Conservation (phyloP, 2,329 filamentous ascomycete species). For the Cercospora zeina region DNA sequence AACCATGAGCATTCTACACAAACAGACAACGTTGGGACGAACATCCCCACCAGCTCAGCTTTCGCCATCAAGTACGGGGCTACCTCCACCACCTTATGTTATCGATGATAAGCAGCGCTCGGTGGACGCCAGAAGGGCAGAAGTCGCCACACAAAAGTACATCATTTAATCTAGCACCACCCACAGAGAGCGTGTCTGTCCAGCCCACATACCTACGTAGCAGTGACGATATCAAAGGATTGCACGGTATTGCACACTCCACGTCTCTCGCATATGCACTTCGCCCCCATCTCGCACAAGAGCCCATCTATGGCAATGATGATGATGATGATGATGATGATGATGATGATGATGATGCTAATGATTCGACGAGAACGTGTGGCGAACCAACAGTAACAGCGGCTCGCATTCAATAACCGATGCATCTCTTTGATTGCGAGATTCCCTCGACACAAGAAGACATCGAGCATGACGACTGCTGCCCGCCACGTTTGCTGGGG, state of each 20-base stretch:
- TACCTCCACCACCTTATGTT: too few species aligned
- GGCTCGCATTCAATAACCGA: neutral
- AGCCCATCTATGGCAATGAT: neutral
- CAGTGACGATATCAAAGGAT: conserved; percentile 18
- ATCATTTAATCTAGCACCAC: neutral
- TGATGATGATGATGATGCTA: neutral
- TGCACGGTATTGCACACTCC: neutral
- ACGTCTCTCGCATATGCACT: conserved; percentile 3
- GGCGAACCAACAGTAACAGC: neutral
- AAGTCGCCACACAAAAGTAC: too few species aligned
- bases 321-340: neutral
- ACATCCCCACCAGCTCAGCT: too few species aligned
- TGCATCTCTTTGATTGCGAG: conserved; percentile 1
- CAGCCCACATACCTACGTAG: conserved; percentile 4
- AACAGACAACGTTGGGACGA: too few species aligned
- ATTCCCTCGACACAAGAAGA: too few species aligned
- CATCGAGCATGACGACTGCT: conserved; percentile 10
- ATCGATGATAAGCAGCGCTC: too few species aligned
- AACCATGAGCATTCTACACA: too few species aligned
- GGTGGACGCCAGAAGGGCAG: too few species aligned
- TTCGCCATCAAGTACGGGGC: too few species aligned
- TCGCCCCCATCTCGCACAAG: conserved; percentile 2
- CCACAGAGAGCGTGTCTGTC: neutral
- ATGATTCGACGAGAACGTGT: neutral
- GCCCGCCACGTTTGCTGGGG: neutral